Percentiles rank a stretch among this genome's conserved stretches.
These are phyloP conservation scores for Coemansia guatemalensis DNA, from an alignment of 192 early-diverging fungal species.

Conservation along the genomic window DNA sequence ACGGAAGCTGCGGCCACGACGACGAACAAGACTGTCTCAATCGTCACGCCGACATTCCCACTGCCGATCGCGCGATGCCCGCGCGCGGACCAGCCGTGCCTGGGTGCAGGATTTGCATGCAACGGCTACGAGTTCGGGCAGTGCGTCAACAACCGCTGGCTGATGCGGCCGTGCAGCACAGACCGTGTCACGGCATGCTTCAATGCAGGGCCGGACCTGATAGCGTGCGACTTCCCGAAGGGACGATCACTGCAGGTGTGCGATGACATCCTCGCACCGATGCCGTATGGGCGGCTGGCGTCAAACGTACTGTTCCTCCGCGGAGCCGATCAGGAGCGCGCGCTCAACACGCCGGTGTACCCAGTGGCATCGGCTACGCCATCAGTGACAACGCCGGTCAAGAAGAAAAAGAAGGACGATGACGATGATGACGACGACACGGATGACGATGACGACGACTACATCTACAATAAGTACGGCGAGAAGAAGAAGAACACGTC, in stretches of 20 bases:
- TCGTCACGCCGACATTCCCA: slow-evolving; percentile 49
- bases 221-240: slow-evolving; percentile 52
- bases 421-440: slow-evolving; percentile 42
- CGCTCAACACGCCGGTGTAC: slow-evolving; percentile 48
- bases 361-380: slow-evolving; percentile 22
- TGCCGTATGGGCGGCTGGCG: slow-evolving; percentile 45
- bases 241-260: slow-evolving; percentile 49
- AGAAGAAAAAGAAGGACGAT: slow-evolving; percentile 42
- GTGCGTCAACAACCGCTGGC: slow-evolving; percentile 53
- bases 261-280: slow-evolving; percentile 42
- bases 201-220: slow-evolving; percentile 38
- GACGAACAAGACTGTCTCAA: slow-evolving; percentile 37
- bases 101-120: slow-evolving; percentile 46
- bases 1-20: slow-evolving; percentile 13
- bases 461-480: slow-evolving; percentile 51
- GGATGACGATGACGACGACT: slow-evolving; percentile 42
- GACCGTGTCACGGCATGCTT: slow-evolving; percentile 47
- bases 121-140: slow-evolving; percentile 53
- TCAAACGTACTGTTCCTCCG: slow-evolving; percentile 50
- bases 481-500: slow-evolving; percentile 53
- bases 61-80: slow-evolving; percentile 43
- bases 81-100: slow-evolving; percentile 42
- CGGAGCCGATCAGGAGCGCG: slow-evolving; percentile 46
- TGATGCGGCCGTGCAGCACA: slow-evolving; percentile 51
- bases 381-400: slow-evolving; percentile 22